Evolutionary conservation across 2,329 filamentous ascomycete genomes (phyloP), one percentile per base, ranked within the genome.

Genomic region (Stemphylium beticola): DNA sequence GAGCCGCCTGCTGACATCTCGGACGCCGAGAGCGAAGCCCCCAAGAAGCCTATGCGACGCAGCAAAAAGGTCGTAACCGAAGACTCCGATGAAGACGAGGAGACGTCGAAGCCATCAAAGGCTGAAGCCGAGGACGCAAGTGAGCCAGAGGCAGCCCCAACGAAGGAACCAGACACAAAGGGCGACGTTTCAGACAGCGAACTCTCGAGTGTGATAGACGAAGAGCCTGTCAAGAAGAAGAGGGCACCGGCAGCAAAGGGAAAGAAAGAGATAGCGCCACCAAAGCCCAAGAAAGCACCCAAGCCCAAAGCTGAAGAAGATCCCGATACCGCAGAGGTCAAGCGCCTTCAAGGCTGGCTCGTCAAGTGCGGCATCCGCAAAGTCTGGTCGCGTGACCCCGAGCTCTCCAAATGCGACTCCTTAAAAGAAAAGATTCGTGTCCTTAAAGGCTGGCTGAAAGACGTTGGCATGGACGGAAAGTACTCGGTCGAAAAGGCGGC

Each of bases 321-420:
- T 15, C 85, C 88, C 0, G 84, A 92, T 56, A 86, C 91, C 55
- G 87, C 85, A 3, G 90, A 96, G 73, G 89, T 97, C 71, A 98
- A 96, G 75, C 89, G 87, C 43, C 81, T 98, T 3, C 93, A 98
- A 77, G 85, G 87, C 8, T 92, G 93, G 75, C 83, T 99, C 6
- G 78, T 88, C 40, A 96, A 97, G 76, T 99, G 93, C 68, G 93
- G 93, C 26, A 86, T 97, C 50, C 89, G 92, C 48, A 98, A 97
- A 73, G 85, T 97, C 57, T 99, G 95, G 93, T 85, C 84, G 44
- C 87, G 89, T 60, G 65, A 64, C 32, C 56, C 61, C 11, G 92
- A 97, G 75, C 82, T 99, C 24, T 91, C 91, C 73, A 81, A 86
- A 49, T 92, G 85, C 66, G 84, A 87, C 50, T 90, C 93, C 20